These are phyloP conservation scores for Thielaviopsis euricoi DNA, from an alignment of 2,329 filamentous ascomycete genomes.

Conservation along the genomic window DNA sequence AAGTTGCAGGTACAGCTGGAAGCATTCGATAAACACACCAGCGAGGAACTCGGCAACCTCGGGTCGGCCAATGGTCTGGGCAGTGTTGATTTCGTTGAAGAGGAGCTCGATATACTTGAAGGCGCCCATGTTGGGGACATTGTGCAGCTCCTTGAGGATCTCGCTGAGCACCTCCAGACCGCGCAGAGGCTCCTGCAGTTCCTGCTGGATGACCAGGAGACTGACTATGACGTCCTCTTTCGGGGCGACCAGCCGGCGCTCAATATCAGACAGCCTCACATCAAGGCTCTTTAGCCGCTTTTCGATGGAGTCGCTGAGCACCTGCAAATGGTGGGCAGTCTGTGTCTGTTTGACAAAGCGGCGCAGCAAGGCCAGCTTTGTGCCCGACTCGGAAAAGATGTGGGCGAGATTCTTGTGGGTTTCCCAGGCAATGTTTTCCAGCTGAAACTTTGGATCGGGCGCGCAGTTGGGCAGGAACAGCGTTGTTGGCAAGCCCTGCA, in stretches of 20 bases:
- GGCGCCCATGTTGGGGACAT: slow-evolving; percentile 31
- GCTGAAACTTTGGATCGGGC: slow-evolving; percentile 26
- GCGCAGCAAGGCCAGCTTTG: slow-evolving; percentile 29
- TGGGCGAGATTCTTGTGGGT: slow-evolving; percentile 31
- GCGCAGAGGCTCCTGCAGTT: slow-evolving; percentile 35
- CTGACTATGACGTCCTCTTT: slow-evolving; percentile 43
- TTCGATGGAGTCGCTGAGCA: slow-evolving; percentile 49
- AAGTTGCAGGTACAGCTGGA: slow-evolving; percentile 65
- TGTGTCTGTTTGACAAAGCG: slow-evolving; percentile 27
- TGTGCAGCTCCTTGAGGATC: slow-evolving; percentile 41
- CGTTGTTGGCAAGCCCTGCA: slow-evolving; percentile 60
- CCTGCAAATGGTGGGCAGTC: slow-evolving; percentile 46
- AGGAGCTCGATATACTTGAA: slow-evolving; percentile 68
- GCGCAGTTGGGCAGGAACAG: slow-evolving; percentile 39
- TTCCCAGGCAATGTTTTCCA: slow-evolving; percentile 32
- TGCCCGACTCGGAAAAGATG: slow-evolving; percentile 30
- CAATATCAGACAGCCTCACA: slow-evolving; percentile 36
- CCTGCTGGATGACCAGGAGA: slow-evolving; percentile 42
- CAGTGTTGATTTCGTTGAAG: slow-evolving; percentile 50
- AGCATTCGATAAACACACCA: slow-evolving; percentile 61
- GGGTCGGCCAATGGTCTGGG: slow-evolving; percentile 53
- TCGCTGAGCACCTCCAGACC: slow-evolving; percentile 43
- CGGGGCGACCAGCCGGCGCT: slow-evolving; percentile 42
- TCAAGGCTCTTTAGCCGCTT: slow-evolving; percentile 43
- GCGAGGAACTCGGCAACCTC: slow-evolving; percentile 46